Evolutionary conservation across 495 filamentous ascomycete species (phyloP).

Genomic region (Evansstolkia leycettana): DNA sequence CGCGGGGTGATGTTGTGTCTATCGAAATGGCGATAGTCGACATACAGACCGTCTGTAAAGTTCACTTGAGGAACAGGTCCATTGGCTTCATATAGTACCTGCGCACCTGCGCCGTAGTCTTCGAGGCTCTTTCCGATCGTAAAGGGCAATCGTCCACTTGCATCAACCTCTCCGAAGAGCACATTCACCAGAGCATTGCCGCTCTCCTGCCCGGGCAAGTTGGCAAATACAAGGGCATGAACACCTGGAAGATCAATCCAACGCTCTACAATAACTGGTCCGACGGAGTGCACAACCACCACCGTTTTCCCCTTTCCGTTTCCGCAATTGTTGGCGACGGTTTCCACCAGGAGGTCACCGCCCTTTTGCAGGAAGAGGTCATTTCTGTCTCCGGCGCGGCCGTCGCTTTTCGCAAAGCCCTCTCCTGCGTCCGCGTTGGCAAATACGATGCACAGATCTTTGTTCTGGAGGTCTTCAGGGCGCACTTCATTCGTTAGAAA

Average conservation of each 20-base stretch:
- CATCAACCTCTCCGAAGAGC: constrained; percentile 74
- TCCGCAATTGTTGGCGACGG: constrained; percentile 61
- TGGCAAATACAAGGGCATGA: constrained; percentile 73
- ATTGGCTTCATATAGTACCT: constrained; percentile 65
- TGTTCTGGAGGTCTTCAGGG: constrained; percentile 22
- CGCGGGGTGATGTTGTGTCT: constrained; percentile 51
- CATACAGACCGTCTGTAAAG: constrained; percentile 71
- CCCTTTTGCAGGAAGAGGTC: constrained; percentile 67
- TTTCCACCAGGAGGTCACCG: constrained; percentile 58
- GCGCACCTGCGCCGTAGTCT: constrained; percentile 72
- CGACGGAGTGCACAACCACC: constrained; percentile 84
- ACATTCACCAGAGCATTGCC: constrained; percentile 78
- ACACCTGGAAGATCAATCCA: constrained; percentile 75
- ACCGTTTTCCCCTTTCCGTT: constrained; percentile 55
- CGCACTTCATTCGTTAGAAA: constrained; percentile 47
- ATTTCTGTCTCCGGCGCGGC: constrained; percentile 70
- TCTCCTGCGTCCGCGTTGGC: constrained; percentile 51
- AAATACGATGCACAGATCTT: constrained; percentile 57
- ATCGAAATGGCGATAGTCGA: constrained; percentile 92
- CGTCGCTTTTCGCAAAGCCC: constrained; percentile 48
- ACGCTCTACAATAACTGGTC: constrained; percentile 70
- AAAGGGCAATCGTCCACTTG: constrained; percentile 79
- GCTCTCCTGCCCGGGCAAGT: constrained; percentile 83
- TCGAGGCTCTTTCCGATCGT: constrained; percentile 71
- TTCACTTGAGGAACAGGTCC: constrained; percentile 69